Percentiles rank a stretch among this genome's conserved stretches.
These are phyloP conservation scores for Pythium myriotylum DNA, from an alignment of 352 stramenopile genomes.

Conservation along the genomic window DNA sequence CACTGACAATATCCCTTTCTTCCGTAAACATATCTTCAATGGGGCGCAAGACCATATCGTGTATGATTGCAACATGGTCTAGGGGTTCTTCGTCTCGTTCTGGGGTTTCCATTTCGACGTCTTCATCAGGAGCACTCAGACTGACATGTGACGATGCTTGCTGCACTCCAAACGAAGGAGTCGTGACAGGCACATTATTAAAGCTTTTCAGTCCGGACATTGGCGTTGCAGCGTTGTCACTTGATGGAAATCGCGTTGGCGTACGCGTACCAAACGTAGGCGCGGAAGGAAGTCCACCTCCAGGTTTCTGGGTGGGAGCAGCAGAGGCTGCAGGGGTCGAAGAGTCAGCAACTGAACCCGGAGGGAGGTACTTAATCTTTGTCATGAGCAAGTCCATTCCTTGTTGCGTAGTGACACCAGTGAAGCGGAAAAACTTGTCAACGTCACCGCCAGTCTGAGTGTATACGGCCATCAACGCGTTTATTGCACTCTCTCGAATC, in stretches of 20 bases:
- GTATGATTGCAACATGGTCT: conserved; percentile 29
- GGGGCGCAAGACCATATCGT: conserved; percentile 57
- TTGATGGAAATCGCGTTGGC: conserved; percentile 26
- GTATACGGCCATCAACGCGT: conserved; percentile 72
- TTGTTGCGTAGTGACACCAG: conserved; percentile 75
- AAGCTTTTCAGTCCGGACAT: conserved; percentile 41
- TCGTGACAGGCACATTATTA: conserved; percentile 18
- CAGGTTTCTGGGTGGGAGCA: conserved; percentile 14
- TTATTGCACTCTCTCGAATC: conserved; percentile 78
- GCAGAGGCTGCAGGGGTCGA: conserved; percentile 8
- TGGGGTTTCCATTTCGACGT: conserved; percentile 59
- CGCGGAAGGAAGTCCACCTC: conserved; percentile 28
- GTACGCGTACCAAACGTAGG: conserved; percentile 17
- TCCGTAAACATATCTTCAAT: conserved; percentile 72
- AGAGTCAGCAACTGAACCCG: conserved; percentile 34
- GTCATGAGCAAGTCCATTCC: conserved; percentile 76
- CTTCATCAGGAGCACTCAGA: conserved; percentile 39
- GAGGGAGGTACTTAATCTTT: conserved; percentile 77
- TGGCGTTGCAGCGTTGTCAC: conserved; percentile 22
- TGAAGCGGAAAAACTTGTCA: conserved; percentile 81
- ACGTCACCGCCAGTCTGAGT: conserved; percentile 61
- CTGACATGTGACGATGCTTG: neutral
- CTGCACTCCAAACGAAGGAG: neutral
- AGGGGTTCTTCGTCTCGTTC: conserved; percentile 34
- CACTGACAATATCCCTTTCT: conserved; percentile 60